A percentile compares a stretch with the other conserved stretches of the same genome.
These are phyloP conservation scores for Mucor lusitanicus DNA, from an alignment of 371 early-diverging fungal species.

Conservation along the genomic window DNA sequence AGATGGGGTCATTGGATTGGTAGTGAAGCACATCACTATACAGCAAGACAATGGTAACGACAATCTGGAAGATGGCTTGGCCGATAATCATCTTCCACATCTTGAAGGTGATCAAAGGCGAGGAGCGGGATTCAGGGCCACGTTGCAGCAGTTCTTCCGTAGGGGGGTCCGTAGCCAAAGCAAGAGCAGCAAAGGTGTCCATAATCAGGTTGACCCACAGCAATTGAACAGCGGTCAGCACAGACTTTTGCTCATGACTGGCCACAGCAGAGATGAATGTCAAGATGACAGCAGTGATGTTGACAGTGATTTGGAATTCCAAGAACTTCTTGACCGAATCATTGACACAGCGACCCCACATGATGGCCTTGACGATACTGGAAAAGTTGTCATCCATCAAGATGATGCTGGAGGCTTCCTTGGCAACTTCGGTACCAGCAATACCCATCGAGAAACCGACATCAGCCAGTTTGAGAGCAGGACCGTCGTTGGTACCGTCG, in stretches of 20 bases:
- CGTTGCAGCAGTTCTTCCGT: constrained; percentile 59
- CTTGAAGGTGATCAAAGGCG: constrained; percentile 60
- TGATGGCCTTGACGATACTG: constrained; percentile 71
- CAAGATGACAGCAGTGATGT: constrained; percentile 65
- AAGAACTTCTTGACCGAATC: constrained; percentile 76
- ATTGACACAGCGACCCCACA: constrained; percentile 77
- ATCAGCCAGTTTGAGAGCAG: constrained; percentile 75
- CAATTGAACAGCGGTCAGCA: constrained; percentile 68
- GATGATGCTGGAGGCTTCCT: constrained; percentile 75
- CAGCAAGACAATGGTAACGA: constrained; percentile 51
- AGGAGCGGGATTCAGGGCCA: constrained; percentile 58
- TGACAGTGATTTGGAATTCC: constrained; percentile 78
- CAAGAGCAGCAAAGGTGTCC: constrained; percentile 75
- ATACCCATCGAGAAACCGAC: constrained; percentile 82
- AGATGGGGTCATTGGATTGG: constrained; percentile 28
- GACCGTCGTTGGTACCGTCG: constrained; percentile 76
- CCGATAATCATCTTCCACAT: constrained; percentile 76
- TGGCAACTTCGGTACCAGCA: constrained; percentile 77
- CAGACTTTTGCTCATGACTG: constrained; percentile 37
- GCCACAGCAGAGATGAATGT: constrained; percentile 63
- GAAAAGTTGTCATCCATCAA: constrained; percentile 78
- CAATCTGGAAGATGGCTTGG: constrained; percentile 60
- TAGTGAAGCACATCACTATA: constrained; percentile 44
- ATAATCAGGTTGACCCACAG: constrained; percentile 80
- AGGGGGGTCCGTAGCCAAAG: constrained; percentile 72